These are phyloP conservation scores for Ceratocystis harringtonii DNA, from an alignment of 2,329 filamentous ascomycete species.

Conservation along the genomic window DNA sequence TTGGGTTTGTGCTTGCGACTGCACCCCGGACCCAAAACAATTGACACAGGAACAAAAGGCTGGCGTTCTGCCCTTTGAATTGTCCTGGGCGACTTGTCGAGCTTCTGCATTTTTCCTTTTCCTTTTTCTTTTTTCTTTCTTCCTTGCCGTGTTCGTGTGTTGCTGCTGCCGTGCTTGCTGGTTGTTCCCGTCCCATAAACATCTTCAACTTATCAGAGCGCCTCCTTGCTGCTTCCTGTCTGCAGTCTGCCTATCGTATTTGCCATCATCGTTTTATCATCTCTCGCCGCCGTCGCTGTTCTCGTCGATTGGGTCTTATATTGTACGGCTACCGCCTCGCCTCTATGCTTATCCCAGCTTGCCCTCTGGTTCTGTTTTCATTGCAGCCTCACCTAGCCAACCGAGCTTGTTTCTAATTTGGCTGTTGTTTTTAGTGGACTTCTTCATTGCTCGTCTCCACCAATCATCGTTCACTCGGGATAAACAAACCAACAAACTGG, in stretches of 20 bases:
- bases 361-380: background rate
- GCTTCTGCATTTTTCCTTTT: conserved; percentile 1
- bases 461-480: background rate
- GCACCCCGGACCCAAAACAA: conserved; percentile 10
- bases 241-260: too few species aligned
- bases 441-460: background rate
- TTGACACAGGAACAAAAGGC: conserved; percentile 24
- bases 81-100: background rate
- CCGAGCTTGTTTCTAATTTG: background rate
- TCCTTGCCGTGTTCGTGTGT: background rate
- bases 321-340: background rate
- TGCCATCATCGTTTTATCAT: background rate
- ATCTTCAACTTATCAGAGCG: conserved; percentile 1
- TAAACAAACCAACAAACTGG: background rate
- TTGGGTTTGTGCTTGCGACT: background rate
- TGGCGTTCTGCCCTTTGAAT: conserved; percentile 20
- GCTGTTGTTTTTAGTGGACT: background rate
- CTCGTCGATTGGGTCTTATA: background rate
- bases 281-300: background rate
- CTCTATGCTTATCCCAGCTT: background rate
- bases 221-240: background rate
- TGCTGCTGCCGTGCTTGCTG: background rate
- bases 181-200: background rate
- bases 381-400: background rate
- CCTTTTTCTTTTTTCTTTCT: conserved; percentile 6